These are phyloP conservation scores for Excoecaria cochinchinensis DNA, from an alignment of 345 rosid species.

Conservation along the genomic window DNA sequence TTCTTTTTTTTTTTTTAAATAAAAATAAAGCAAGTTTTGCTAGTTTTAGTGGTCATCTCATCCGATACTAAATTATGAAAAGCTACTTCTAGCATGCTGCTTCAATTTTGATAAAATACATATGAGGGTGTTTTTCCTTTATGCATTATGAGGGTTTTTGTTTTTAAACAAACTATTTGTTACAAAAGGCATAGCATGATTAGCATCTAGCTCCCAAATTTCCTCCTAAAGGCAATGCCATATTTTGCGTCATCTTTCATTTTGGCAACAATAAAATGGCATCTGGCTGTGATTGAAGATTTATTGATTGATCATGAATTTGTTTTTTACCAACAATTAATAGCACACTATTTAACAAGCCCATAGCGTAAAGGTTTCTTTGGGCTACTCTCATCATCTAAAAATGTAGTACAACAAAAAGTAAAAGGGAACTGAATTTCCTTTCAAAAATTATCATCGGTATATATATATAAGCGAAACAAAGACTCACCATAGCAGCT, in stretches of 20 bases:
- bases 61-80: not conserved
- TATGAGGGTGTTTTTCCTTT: not conserved
- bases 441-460: not conserved
- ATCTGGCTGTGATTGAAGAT: not conserved
- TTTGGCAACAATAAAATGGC: not conserved
- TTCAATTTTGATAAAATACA: not conserved
- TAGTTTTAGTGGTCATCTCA: not conserved
- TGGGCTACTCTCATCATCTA: not conserved
- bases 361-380: not conserved
- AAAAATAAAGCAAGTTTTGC: not conserved
- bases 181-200: not conserved
- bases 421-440: not conserved
- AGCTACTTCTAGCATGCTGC: not conserved
- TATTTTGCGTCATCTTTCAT: not conserved
- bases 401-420: not conserved
- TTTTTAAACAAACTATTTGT: not conserved
- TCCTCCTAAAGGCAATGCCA: not conserved
- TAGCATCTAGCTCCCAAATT: not conserved
- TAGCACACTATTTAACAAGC: not conserved
- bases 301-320: not conserved
- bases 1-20: not conserved
- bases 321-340: not conserved
- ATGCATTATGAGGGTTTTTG: not conserved
- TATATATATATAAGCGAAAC: not conserved
- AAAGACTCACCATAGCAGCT: slow-evolving; percentile 60